Conservation (phyloP, 257 asterid genomes). For the Echites panduratus region DNA sequence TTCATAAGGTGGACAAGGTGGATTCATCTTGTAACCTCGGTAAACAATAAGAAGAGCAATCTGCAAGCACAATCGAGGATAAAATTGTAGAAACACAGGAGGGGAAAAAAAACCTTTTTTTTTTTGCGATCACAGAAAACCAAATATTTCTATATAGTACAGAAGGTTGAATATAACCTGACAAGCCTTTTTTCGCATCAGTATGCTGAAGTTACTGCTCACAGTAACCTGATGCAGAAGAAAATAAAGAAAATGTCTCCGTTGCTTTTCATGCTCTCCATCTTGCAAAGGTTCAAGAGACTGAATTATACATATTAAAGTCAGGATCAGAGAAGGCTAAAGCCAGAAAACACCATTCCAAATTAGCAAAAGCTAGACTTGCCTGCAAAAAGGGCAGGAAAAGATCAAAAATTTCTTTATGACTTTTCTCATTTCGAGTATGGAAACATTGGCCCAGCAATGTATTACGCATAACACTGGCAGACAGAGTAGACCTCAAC, state of each 20-base stretch:
- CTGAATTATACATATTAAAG: slow-evolving; percentile 28
- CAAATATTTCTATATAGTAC: slow-evolving; percentile 9
- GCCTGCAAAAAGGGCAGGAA: slow-evolving; percentile 95
- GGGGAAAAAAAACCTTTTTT: no score
- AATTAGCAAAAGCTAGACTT: slow-evolving; percentile 23
- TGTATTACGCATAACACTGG: slow-evolving; percentile 94
- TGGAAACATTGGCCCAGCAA: slow-evolving; percentile 98
- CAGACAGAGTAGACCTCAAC: slow-evolving; percentile 90
- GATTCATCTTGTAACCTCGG: slow-evolving; percentile 91
- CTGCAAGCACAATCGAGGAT: slow-evolving; percentile 37
- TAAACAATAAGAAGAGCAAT: slow-evolving; percentile 74
- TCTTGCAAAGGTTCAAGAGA: slow-evolving; percentile 99
- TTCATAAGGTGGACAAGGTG: slow-evolving; percentile 96
- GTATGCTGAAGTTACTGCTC: slow-evolving; percentile 85
- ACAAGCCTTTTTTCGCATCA: slow-evolving; percentile 92
- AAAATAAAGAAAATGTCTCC: slow-evolving; percentile 85
- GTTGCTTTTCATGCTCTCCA: slow-evolving; percentile 94
- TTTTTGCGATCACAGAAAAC: slow-evolving; percentile 14
- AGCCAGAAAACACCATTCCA: slow-evolving; percentile 2
- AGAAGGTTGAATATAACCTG: slow-evolving; percentile 52
- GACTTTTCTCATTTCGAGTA: slow-evolving; percentile 94
- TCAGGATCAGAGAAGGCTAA: slow-evolving; percentile 7
- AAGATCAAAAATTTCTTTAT: slow-evolving; percentile 97
- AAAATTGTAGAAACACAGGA: slow-evolving; percentile 2
- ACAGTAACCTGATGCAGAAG: slow-evolving; percentile 95